phyloP scores from a whole-genome alignment of 1,284 basidiomycete species.

The Kwoniella shivajii region DNA sequence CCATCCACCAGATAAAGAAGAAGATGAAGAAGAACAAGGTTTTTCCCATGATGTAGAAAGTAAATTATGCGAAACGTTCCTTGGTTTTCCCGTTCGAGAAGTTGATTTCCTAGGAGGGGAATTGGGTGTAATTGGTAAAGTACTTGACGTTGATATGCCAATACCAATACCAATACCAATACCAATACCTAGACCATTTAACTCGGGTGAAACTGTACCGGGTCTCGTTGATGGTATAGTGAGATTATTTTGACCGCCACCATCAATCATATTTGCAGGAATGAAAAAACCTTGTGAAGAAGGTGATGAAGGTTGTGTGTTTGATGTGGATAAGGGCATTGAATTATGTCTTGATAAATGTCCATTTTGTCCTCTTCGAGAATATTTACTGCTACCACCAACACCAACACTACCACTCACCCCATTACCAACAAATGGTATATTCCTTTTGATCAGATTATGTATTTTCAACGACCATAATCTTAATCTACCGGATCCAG shows the following conservation, averaged over 20 bases:
- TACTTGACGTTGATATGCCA: slow-evolving; percentile 5
- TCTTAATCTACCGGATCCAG: slow-evolving; percentile 20
- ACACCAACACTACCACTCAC: background rate
- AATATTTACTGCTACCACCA: background rate
- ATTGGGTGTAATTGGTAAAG: background rate
- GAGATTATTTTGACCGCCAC: background rate
- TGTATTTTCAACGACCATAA: slow-evolving; percentile 26
- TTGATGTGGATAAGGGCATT: slow-evolving; percentile 11
- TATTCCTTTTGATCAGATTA: slow-evolving; percentile 14
- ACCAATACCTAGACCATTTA: background rate
- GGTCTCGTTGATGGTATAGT: slow-evolving; percentile 7
- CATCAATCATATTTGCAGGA: slow-evolving; percentile 4
- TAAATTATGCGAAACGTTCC: slow-evolving; percentile 20
- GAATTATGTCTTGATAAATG: slow-evolving; percentile 10
- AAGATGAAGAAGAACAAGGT: background rate
- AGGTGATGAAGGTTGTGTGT: slow-evolving; percentile 9
- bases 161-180: background rate
- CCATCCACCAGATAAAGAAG: slow-evolving; percentile 38
- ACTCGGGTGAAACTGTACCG: slow-evolving; percentile 6
- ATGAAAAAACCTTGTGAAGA: slow-evolving; percentile 20
- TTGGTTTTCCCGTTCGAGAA: slow-evolving; percentile 11
- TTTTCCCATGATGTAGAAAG: slow-evolving; percentile 3
- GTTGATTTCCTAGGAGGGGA: slow-evolving; percentile 14
- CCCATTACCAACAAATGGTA: slow-evolving; percentile 13
- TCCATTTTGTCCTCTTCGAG: background rate